Conservation (phyloP, 1,284 basidiomycete genomes). For the Gomphus bonarii region DNA sequence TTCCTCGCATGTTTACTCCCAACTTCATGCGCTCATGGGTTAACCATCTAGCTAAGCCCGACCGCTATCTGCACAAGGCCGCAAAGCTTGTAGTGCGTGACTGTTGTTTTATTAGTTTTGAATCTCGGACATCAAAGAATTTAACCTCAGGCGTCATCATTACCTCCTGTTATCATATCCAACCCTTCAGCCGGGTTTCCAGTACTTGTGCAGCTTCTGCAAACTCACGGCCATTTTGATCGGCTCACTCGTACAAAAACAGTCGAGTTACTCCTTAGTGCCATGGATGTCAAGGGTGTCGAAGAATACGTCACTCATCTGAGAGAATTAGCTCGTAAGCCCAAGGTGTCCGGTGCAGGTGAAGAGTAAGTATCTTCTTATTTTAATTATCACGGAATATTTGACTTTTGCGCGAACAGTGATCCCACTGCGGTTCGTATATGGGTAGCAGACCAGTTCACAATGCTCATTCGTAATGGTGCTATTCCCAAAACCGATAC, state of each 20-base stretch:
- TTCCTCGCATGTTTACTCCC: slow-evolving; percentile 86
- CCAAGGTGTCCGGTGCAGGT: slow-evolving; percentile 5
- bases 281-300: slow-evolving; percentile 70
- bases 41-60: slow-evolving; percentile 82
- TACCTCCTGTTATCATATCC: slow-evolving; percentile 66
- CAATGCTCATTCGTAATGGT: slow-evolving; percentile 69
- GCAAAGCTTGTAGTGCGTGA: slow-evolving; percentile 65
- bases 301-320: slow-evolving; percentile 71
- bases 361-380: neutral
- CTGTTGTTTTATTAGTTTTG: neutral
- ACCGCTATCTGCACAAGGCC: slow-evolving; percentile 84
- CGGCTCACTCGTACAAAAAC: slow-evolving; percentile 90
- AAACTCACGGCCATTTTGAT: slow-evolving; percentile 88
- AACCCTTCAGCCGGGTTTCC: slow-evolving; percentile 80
- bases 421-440: slow-evolving; percentile 25
- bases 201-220: slow-evolving; percentile 79
- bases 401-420: slow-evolving; percentile 11
- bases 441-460: slow-evolving; percentile 87
- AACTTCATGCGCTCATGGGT: slow-evolving; percentile 98
- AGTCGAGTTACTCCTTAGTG: slow-evolving; percentile 75
- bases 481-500: slow-evolving; percentile 74
- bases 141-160: slow-evolving; percentile 49
- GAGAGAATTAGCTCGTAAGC: slow-evolving; percentile 25
- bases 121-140: slow-evolving; percentile 5
- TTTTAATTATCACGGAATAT: neutral